Percentiles rank a stretch among this genome's conserved stretches.
phyloP scores from a whole-genome alignment of 1,284 basidiomycete species.

The Papiliotrema laurentii region DNA sequence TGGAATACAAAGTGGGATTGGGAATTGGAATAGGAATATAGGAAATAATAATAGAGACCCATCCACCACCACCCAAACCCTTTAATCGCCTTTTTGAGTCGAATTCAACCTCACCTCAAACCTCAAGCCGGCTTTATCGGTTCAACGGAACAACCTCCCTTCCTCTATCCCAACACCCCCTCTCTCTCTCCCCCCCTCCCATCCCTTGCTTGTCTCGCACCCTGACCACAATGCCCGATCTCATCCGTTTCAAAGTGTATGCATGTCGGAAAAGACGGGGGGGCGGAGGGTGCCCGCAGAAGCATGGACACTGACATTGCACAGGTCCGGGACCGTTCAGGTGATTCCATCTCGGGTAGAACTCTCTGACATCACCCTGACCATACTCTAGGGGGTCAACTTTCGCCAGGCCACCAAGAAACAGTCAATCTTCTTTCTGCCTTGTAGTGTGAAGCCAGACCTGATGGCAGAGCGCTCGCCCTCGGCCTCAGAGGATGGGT shows the following conservation, averaged over 20 bases:
- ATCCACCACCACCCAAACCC: too few species aligned
- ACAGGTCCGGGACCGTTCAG: slow-evolving; percentile 38
- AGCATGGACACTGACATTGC: slow-evolving; percentile 2
- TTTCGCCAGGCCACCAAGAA: slow-evolving; percentile 37
- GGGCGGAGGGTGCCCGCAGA: neutral
- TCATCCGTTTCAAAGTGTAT: slow-evolving; percentile 43
- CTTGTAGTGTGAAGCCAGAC: neutral
- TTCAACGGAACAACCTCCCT: too few species aligned
- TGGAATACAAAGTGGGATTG: too few species aligned
- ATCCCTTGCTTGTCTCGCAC: too few species aligned
- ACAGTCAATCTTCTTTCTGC: slow-evolving; percentile 21
- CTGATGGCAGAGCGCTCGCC: slow-evolving; percentile 24
- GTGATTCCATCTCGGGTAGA: slow-evolving; percentile 8
- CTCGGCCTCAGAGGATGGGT: slow-evolving; percentile 41
- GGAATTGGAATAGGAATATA: too few species aligned
- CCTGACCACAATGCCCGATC: slow-evolving; percentile 7
- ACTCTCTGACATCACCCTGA: neutral
- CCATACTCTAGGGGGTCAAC: slow-evolving; percentile 28
- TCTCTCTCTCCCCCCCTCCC: too few species aligned
- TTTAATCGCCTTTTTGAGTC: too few species aligned
- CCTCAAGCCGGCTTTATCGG: too few species aligned
- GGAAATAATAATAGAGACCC: too few species aligned
- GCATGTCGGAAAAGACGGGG: too few species aligned
- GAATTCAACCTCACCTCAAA: too few species aligned
- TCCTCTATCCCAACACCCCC: too few species aligned